phyloP scores from a whole-genome alignment of 805 yeast genomes.

The Zygosaccharomyces lentus region DNA sequence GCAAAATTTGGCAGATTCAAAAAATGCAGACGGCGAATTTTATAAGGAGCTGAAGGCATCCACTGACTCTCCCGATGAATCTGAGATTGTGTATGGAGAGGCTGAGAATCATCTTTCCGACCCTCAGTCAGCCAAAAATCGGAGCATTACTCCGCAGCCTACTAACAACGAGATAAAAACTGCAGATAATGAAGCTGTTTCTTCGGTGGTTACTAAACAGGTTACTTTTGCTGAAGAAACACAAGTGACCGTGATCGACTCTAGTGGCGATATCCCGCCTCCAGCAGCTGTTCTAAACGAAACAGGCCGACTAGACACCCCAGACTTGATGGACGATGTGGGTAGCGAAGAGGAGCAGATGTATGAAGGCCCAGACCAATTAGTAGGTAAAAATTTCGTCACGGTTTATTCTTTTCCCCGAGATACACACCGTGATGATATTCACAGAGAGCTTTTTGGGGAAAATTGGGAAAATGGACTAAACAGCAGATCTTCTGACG shows the following conservation, averaged over 20 bases:
- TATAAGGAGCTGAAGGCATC: neutral
- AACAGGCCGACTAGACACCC: slow-evolving; percentile 7
- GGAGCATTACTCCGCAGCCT: neutral
- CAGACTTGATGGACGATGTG: slow-evolving; percentile 15
- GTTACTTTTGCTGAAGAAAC: slow-evolving; percentile 22
- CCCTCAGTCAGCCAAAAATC: neutral
- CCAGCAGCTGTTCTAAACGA: slow-evolving; percentile 8
- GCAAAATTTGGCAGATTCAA: neutral
- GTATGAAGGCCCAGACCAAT: slow-evolving; percentile 68
- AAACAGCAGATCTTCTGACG: slow-evolving; percentile 49
- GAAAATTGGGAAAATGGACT: slow-evolving; percentile 50
- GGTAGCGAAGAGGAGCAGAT: slow-evolving; percentile 22
- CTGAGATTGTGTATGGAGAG: neutral
- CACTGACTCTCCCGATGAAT: neutral
- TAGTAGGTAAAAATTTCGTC: slow-evolving; percentile 51
- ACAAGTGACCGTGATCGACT: slow-evolving; percentile 18
- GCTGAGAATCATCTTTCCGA: neutral
- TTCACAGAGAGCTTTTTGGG: slow-evolving; percentile 50
- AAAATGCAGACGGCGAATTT: neutral
- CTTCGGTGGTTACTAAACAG: slow-evolving; percentile 12
- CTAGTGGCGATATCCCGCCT: neutral
- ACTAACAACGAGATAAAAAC: neutral
- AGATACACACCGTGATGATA: slow-evolving; percentile 12
- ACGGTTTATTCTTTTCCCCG: slow-evolving; percentile 43
- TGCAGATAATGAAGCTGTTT: neutral